Percentiles rank a stretch among this genome's conserved stretches.
Evolutionary conservation across 306 rosid genomes (phyloP).

Genomic region (Sicyos baderoa): DNA sequence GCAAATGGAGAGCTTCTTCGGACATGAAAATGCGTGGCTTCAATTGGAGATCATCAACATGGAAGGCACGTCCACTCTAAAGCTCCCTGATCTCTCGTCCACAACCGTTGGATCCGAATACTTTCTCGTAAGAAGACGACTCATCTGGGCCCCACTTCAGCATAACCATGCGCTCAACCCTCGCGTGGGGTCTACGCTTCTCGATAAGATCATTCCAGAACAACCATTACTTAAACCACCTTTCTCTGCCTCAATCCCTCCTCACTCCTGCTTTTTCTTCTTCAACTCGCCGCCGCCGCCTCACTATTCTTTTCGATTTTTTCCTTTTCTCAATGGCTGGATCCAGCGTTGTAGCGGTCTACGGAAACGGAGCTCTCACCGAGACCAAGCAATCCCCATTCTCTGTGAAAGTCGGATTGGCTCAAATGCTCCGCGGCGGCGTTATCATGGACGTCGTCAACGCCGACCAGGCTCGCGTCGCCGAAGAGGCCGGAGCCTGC

Average conservation of each 20-base stretch:
- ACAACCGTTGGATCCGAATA: slow-evolving; percentile 7
- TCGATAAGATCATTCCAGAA: slow-evolving; percentile 22
- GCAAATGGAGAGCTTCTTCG: not conserved
- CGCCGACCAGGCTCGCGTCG: slow-evolving; percentile 87
- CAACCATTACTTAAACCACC: slow-evolving; percentile 18
- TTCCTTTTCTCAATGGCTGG: slow-evolving; percentile 43
- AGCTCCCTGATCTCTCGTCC: not conserved
- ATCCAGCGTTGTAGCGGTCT: slow-evolving; percentile 71
- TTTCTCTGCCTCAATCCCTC: slow-evolving; percentile 18
- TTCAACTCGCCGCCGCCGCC: not conserved
- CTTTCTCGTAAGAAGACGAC: not conserved
- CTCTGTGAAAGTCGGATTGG: slow-evolving; percentile 79
- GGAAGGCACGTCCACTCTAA: slow-evolving; percentile 13
- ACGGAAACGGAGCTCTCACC: slow-evolving; percentile 66
- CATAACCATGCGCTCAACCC: not conserved
- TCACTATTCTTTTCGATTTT: not conserved
- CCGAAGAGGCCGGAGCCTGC: slow-evolving; percentile 85
- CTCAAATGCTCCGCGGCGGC: slow-evolving; percentile 94
- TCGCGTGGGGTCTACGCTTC: not conserved
- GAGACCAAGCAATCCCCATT: slow-evolving; percentile 66
- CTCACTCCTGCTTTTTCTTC: not conserved
- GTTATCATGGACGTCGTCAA: slow-evolving; percentile 91
- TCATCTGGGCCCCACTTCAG: not conserved
- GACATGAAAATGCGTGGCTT: slow-evolving; percentile 10
- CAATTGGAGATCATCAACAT: not conserved